These are phyloP conservation scores for Corylus avellana DNA, from an alignment of 306 rosid species.

Conservation along the genomic window DNA sequence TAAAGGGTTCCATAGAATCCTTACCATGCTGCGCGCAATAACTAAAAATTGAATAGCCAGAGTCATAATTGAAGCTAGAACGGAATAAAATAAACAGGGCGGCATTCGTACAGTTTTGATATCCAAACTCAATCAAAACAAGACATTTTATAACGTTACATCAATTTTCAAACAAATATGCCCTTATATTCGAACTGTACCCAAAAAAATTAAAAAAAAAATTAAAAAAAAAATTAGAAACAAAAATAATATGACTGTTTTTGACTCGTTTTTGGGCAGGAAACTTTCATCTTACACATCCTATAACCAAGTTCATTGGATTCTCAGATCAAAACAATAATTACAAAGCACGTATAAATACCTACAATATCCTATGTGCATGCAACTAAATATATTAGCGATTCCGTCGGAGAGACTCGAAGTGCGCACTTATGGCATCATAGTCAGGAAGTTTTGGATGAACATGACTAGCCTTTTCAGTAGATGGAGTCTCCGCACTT, in stretches of 20 bases:
- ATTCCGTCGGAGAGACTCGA: slow-evolving; percentile 59
- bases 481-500: slow-evolving; percentile 35
- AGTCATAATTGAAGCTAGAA: too few relatives aligned
- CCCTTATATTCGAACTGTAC: not conserved
- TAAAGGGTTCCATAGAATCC: too few relatives aligned
- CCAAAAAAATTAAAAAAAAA: not conserved
- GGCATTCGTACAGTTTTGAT: not conserved
- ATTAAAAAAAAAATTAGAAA: not conserved
- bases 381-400: slow-evolving; percentile 37
- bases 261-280: not conserved
- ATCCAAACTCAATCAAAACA: not conserved
- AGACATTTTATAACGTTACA: not conserved
- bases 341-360: slow-evolving; percentile 20
- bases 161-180: not conserved
- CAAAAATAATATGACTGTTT: not conserved
- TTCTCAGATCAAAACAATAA: slow-evolving; percentile 24
- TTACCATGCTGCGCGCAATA: too few relatives aligned
- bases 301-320: slow-evolving; percentile 22
- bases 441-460: slow-evolving; percentile 92
- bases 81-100: not conserved
- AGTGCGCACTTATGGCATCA: slow-evolving; percentile 66
- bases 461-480: slow-evolving; percentile 58
- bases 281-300: not conserved
- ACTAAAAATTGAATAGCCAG: too few relatives aligned
- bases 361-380: slow-evolving; percentile 26